A percentile compares a stretch with the other conserved stretches of the same genome.
These are phyloP conservation scores for Xylariaceae sp. DNA, from an alignment of 2,329 filamentous ascomycete genomes.

Conservation along the genomic window DNA sequence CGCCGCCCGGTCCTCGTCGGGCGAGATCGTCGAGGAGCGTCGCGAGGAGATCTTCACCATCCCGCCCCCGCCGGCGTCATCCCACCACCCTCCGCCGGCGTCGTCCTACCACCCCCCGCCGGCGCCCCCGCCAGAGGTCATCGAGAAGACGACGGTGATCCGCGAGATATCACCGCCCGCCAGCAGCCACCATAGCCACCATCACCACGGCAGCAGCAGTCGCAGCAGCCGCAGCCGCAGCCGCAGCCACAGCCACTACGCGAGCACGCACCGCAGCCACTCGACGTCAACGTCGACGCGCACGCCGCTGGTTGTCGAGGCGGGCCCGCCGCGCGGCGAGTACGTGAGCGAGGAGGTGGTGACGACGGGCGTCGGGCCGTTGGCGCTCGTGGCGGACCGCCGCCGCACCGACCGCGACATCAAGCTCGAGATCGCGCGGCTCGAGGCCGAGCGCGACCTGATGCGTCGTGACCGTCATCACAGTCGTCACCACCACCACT, in stretches of 20 bases:
- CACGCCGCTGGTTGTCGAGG: constrained; percentile 34
- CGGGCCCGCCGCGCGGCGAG: constrained; percentile 27
- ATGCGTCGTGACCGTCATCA: constrained; percentile 16
- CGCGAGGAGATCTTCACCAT: constrained; percentile 34
- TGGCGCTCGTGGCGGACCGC: constrained; percentile 33
- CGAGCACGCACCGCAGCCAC: constrained; percentile 32
- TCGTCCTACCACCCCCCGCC: constrained; percentile 3
- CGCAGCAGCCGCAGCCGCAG: background rate
- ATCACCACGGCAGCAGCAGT: constrained; percentile 3
- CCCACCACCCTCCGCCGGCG: constrained; percentile 19
- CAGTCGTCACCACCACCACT: constrained; percentile 25
- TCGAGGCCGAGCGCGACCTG: constrained; percentile 54
- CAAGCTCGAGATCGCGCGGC: constrained; percentile 60
- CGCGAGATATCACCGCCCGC: constrained; percentile 22
- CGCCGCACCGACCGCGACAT: constrained; percentile 53
- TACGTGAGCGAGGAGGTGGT: constrained; percentile 26
- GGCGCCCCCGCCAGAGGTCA: constrained; percentile 8
- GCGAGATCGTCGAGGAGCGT: constrained; percentile 41
- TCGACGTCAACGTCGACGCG: constrained; percentile 26
- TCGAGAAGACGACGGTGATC: background rate
- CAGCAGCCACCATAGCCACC: constrained; percentile 20
- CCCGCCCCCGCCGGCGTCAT: constrained; percentile 23
- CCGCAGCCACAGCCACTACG: constrained; percentile 8
- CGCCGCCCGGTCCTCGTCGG: constrained; percentile 38
- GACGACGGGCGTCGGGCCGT: constrained; percentile 32